Percentiles rank a stretch among this genome's conserved stretches.
Conservation (phyloP, 1,284 basidiomycete species). For the Schizophyllum commune region DNA sequence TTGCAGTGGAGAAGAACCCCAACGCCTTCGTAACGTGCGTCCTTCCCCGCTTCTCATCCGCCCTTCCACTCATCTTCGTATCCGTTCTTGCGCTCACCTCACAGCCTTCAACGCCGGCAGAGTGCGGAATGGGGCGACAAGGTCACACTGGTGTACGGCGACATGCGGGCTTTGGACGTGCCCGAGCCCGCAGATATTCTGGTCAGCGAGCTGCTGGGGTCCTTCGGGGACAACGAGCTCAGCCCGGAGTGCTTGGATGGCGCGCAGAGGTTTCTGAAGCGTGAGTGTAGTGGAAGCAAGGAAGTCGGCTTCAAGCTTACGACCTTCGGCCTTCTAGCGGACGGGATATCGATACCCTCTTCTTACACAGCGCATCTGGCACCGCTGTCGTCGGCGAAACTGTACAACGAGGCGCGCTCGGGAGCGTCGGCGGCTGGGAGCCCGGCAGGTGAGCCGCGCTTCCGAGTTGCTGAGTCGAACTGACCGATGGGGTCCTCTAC, state of each 20-base stretch:
- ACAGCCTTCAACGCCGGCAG: slow-evolving; percentile 76
- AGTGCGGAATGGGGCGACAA: slow-evolving; percentile 77
- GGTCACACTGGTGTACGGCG: slow-evolving; percentile 83
- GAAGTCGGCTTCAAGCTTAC: not conserved
- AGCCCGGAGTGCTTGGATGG: slow-evolving; percentile 97
- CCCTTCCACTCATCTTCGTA: slow-evolving; percentile 5
- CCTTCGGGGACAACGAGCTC: slow-evolving; percentile 98
- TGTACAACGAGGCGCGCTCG: slow-evolving; percentile 74
- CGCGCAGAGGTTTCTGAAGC: slow-evolving; percentile 85
- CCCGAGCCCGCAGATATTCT: slow-evolving; percentile 89
- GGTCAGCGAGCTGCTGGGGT: slow-evolving; percentile 93
- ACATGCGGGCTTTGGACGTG: slow-evolving; percentile 82
- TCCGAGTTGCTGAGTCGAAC: not conserved
- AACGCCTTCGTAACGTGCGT: slow-evolving; percentile 88
- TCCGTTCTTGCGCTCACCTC: slow-evolving; percentile 1
- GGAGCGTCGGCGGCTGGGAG: slow-evolving; percentile 11
- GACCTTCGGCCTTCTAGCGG: slow-evolving; percentile 34
- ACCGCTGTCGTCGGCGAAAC: slow-evolving; percentile 87
- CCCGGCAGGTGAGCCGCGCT: not conserved
- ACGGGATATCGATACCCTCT: slow-evolving; percentile 94
- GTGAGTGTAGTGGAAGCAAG: slow-evolving; percentile 35
- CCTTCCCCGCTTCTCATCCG: no score
- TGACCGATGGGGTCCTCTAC: slow-evolving; percentile 11
- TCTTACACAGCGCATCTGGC: slow-evolving; percentile 95
- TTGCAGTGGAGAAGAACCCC: slow-evolving; percentile 95